phyloP scores from a whole-genome alignment of 2,329 filamentous ascomycete species.

The Colletotrichum sp. region DNA sequence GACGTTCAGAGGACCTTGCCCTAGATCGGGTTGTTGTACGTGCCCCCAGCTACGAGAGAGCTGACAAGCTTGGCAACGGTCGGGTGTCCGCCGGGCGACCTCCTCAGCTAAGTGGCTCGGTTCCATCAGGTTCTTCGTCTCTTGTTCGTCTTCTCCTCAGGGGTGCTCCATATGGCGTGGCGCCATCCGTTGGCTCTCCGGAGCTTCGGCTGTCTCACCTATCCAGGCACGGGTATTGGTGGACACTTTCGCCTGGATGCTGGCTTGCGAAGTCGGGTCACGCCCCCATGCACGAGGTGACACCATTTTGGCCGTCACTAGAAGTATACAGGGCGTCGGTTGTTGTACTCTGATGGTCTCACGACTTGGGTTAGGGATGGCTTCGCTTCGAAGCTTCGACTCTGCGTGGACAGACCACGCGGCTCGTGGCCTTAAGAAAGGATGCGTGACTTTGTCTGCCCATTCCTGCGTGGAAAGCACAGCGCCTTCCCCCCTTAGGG shows the following conservation, averaged over 20 bases:
- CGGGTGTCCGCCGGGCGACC: background rate
- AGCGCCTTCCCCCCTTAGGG: background rate
- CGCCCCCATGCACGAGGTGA: background rate
- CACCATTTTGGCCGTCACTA: background rate
- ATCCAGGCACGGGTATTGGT: background rate
- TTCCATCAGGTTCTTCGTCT: background rate
- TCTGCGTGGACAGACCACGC: background rate
- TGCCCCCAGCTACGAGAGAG: background rate
- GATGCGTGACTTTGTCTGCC: background rate
- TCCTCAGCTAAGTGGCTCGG: background rate
- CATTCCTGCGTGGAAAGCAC: background rate
- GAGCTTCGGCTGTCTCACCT: background rate
- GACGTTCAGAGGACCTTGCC: background rate
- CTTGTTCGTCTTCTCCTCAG: background rate
- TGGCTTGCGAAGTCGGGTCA: background rate
- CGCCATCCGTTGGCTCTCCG: background rate
- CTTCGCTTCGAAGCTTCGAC: background rate
- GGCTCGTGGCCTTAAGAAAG: background rate
- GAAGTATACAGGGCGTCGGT: background rate
- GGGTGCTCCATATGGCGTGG: background rate
- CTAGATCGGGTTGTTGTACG: background rate
- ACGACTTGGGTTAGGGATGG: background rate
- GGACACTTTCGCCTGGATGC: background rate
- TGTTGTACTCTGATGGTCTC: background rate
- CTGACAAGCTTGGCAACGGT: background rate